Conservation (phyloP, 2,329 filamentous ascomycete species). For the Colletotrichum sp. region DNA sequence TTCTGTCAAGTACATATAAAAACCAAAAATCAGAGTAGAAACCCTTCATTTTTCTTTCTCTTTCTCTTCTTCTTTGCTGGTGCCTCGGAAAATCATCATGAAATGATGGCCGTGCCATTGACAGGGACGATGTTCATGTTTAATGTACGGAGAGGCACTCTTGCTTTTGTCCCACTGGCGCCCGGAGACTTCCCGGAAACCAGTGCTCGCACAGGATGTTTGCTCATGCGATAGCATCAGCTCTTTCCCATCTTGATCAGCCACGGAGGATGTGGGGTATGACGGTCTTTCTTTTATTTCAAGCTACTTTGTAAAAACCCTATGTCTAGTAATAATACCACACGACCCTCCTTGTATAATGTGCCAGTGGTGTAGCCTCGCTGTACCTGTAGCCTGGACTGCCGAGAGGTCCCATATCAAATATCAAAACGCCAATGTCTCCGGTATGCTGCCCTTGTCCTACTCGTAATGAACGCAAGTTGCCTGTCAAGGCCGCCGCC, state of each 20-base stretch:
- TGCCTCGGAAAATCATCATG: neutral
- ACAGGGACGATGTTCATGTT: neutral
- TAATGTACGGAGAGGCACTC: neutral
- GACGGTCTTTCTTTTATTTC: neutral
- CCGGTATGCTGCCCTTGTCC: constrained; percentile 7
- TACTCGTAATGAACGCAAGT: neutral
- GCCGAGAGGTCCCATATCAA: neutral
- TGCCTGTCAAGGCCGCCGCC: neutral
- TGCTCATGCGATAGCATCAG: neutral
- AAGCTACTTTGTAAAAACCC: neutral
- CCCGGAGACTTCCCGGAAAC: neutral
- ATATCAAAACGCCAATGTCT: constrained; percentile 10
- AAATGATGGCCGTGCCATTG: neutral
- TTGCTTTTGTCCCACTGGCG: neutral
- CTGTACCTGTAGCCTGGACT: neutral
- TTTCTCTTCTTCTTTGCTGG: neutral
- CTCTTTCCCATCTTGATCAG: neutral
- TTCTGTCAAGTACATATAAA: neutral
- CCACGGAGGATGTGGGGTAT: neutral
- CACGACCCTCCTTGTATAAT: neutral
- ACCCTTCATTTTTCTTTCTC: neutral
- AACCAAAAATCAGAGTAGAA: neutral
- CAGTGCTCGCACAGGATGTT: neutral
- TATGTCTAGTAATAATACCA: neutral
- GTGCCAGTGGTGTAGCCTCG: neutral